These are phyloP conservation scores for Geranomyces michiganensis DNA, from an alignment of 192 early-diverging fungal genomes.

Conservation along the genomic window DNA sequence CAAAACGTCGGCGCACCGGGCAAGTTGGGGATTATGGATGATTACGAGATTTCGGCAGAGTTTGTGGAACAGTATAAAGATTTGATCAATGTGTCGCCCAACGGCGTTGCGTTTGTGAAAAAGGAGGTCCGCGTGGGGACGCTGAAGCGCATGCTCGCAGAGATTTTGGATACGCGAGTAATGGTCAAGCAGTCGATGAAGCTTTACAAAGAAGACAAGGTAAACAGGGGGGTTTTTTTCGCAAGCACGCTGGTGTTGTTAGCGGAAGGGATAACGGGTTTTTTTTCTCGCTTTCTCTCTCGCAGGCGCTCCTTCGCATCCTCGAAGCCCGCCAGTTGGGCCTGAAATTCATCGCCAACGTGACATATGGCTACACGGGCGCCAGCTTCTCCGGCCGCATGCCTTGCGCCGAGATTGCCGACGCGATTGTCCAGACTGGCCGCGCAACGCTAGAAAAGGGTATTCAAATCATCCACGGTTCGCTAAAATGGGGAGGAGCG, in stretches of 20 bases:
- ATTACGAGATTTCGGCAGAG: constrained; percentile 61
- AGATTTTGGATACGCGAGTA: constrained; percentile 85
- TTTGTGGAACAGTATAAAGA: constrained; percentile 68
- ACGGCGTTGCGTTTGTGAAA: constrained; percentile 86
- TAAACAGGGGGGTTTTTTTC: too few species aligned
- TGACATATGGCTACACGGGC: constrained; percentile 87
- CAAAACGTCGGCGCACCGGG: constrained; percentile 43
- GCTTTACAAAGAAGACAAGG: constrained; percentile 62
- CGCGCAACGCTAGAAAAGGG: constrained; percentile 80
- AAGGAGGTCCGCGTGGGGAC: constrained; percentile 76
- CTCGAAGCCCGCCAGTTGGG: constrained; percentile 84
- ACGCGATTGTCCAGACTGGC: constrained; percentile 87
- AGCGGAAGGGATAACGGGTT: too few species aligned
- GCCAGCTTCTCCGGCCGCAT: constrained; percentile 87
- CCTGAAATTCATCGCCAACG: constrained; percentile 91
- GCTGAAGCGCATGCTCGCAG: constrained; percentile 79
- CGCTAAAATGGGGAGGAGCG: constrained; percentile 66
- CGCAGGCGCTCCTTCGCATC: constrained; percentile 60
- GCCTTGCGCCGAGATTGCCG: constrained; percentile 88
- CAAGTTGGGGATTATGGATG: constrained; percentile 66
- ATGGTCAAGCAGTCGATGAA: constrained; percentile 91
- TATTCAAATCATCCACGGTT: constrained; percentile 67
- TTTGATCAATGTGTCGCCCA: constrained; percentile 76
- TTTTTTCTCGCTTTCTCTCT: not conserved
- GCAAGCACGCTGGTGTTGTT: too few species aligned